Base-by-base conservation (phyloP, 495 filamentous ascomycete genomes). In the Chaetomium cochliodes region DNA sequence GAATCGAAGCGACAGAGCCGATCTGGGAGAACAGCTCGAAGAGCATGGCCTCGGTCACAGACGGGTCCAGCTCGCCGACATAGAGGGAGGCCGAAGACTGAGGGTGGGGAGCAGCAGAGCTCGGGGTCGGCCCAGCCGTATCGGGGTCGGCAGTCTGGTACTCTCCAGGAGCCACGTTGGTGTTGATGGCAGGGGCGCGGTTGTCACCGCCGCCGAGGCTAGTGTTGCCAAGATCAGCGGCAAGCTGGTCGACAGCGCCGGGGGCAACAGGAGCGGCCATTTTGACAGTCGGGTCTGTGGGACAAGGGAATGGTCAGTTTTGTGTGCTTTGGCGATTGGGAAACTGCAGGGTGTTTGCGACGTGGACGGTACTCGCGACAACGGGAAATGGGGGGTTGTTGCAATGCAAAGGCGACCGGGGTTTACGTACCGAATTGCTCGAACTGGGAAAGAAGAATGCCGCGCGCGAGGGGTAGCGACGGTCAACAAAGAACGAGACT, bases 21-120 rank as follows among this genome's bases (percentile, higher is more conserved):
- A 99, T 98, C 78, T 93, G 93, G 65, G 94, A 98, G 87, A 99
- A 99, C 37, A 99, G 91, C 87, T 99, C 96, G 79, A 98, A 99
- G 76, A 99, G 92, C 94, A 99, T 99, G 68, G 94, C 94, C 86
- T 99, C 94, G 62, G 94, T 99, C 74, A 99, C 94, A 58, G 91
- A 92, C 62, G 90, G 87, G 79, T 99, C 94, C 68, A 99, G 91
- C 81, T 99, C 94, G 77, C 94, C 94, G 69, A 99, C 94, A 76
- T 99, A 99, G 72, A 99, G 91, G 42, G 94, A 99, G 62, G 96
- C 94, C 47, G 94, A 97, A 62, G 91, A 90, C 80, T 94, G 91
- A 50, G 86, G 85, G 71, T 86, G 84, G 58, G 88, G 87, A 60
- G 86, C 81, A 65, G 86, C 86, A 63, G 92, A 89, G 77, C 86